Base-by-base conservation (phyloP, 2,329 filamentous ascomycete genomes). In the Claviceps fusiformis region DNA sequence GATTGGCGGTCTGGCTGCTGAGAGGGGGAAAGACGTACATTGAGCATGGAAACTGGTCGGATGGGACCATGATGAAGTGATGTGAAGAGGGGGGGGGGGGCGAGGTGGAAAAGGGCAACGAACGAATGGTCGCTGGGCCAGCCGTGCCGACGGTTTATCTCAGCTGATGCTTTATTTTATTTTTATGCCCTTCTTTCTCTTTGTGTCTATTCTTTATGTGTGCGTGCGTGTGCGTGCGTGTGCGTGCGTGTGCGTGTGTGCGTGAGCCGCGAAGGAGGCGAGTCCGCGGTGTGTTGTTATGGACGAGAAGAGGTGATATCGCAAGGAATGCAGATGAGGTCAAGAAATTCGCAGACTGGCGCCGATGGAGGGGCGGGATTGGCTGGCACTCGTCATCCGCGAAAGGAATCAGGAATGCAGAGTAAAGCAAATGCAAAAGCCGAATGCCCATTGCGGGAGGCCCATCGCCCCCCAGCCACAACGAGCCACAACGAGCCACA, bases 21-120 rank as follows among this genome's bases (percentile, higher is more conserved):
- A 72, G 61, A 60, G 78, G 75, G 78, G 75, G 57, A 59, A 56
- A 53, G 37, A 57, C 44, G 49, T 55, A 54, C 57, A 60, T 52
- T 45, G 56, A 50, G 51, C 56, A 57, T 11, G 56, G 56, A 19
- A 53, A 55, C 24, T 54, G 56, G 15, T 44, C 47, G 5, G 55
- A 31, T 19, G 51, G 53, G 39, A 53, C 46, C 56, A 59, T 59
- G 52, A 39, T 39, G 33, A 53, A 53, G 53, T 29, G 44, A 8
- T 15, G 19, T 7, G 13, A n/a, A 15, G 7, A 7, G 6, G 13
- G 13, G 3, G 24, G 11, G 13, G 13, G 44, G 6, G 11, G 24
- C 24, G 24, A 24, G 24, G 24, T 24, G 37, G 35, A 7, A 4
- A 37, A 13, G 11, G 35, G 8, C 35, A 13, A 39, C 9, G 24